Evolutionary conservation across 2,329 filamentous ascomycete species (phyloP), one percentile per base, ranked within the genome.

Genomic region (Penicillium sp.): DNA sequence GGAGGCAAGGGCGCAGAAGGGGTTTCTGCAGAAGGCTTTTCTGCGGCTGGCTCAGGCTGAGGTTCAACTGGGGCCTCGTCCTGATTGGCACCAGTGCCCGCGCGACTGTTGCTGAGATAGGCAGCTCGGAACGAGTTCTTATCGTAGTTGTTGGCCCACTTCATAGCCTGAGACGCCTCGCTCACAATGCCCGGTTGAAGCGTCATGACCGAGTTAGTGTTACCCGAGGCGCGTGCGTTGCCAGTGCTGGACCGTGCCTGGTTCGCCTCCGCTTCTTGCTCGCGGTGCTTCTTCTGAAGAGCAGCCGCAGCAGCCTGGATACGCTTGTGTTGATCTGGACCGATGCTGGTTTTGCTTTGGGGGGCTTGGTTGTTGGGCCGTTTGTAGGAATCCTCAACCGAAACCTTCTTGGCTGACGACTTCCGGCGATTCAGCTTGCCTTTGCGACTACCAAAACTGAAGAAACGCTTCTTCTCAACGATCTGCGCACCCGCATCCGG

Each of bases 61-160:
- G 39, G 29, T 18, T 48, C 39, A 8, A 25, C 17, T 10, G 28
- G 20, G 5, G 48, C 55, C 22, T 72, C 63, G 11, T 72, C 68
- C 27, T 68, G 64, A 1, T 68, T 71, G 13, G 69, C 47, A 9
- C 85, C 85, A 41, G 78, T 84, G 14, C 89, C 88, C 28, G 84
- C 80, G 48, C 74, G 78, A 32, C 68, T 70, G 57, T 93, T 82
- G 30, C 79, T 77, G 35, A 96, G 73, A 63, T 96, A 96, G n/a
- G 85, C 80, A 47, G 86, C 80, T 37, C 88, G 81, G 45, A 94
- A 82, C 6, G 82, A 74, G 55, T 92, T 82, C 66, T 92, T 93
- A 66, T 96, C 92, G 60, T 95, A 96, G 55, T 88, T 88, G 63
- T 75, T 90, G 20, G 90, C 87, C 92, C 92, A 98, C 64, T 95